Evolutionary conservation across 441 rosid species (phyloP).

Genomic region (Theobroma grandiflorum): DNA sequence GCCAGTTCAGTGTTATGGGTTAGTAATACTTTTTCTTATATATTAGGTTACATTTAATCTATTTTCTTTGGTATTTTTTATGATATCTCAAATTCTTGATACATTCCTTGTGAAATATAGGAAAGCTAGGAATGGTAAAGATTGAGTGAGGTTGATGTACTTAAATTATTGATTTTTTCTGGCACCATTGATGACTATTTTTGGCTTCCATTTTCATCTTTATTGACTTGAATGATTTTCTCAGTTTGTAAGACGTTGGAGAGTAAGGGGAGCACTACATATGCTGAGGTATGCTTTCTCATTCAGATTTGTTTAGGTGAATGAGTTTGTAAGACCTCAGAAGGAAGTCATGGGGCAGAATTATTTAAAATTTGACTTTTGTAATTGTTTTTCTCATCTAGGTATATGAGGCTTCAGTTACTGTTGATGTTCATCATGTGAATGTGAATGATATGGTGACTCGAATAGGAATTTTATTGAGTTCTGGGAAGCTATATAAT

Average conservation of each 20-base stretch:
- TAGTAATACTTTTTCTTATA: conserved; percentile 23
- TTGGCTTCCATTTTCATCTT: not conserved
- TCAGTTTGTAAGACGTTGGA: conserved; percentile 61
- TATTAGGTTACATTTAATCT: not conserved
- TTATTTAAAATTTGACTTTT: not conserved
- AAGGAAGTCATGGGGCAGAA: not conserved
- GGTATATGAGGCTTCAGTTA: not conserved
- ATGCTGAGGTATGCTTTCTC: conserved; percentile 49
- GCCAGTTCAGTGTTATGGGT: conserved; percentile 53
- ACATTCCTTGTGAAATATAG: not conserved
- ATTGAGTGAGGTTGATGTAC: not conserved
- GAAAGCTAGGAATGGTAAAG: not conserved
- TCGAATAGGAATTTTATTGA: not conserved
- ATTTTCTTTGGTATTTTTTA: not conserved
- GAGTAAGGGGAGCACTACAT: conserved; percentile 62
- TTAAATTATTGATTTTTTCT: not conserved
- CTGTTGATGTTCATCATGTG: not conserved
- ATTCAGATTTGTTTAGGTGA: not conserved
- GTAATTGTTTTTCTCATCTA: conserved; percentile 1
- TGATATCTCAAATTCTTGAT: not conserved
- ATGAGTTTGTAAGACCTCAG: not conserved
- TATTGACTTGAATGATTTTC: conserved; percentile 18
- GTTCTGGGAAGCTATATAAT: not conserved
- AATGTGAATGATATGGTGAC: not conserved
- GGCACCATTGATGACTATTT: not conserved